These are phyloP conservation scores for Tillandsia fasciculata DNA, from an alignment of 176 grass and related monocot genomes.

Conservation along the genomic window DNA sequence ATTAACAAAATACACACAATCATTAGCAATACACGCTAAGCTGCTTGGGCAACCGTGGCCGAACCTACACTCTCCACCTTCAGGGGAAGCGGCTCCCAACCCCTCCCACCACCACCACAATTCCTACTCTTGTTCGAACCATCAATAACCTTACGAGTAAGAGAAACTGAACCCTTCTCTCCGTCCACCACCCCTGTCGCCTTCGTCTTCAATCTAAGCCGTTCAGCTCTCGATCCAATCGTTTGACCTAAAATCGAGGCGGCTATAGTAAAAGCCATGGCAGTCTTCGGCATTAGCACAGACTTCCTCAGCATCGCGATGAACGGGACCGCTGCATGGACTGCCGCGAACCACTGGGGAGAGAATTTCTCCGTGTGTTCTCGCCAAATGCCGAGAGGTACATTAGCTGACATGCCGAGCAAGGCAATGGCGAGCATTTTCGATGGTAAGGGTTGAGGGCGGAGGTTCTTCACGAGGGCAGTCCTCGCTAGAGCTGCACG, in stretches of 20 bases:
- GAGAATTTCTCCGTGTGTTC: conserved; percentile 80
- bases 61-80: conserved; percentile 6
- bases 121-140: conserved; percentile 33
- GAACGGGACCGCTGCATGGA: conserved; percentile 74
- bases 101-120: conserved; percentile 8
- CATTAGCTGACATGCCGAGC: conserved; percentile 66
- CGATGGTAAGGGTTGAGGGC: conserved; percentile 50
- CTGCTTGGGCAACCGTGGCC: background rate
- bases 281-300: conserved; percentile 70
- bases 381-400: conserved; percentile 80
- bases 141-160: conserved; percentile 1
- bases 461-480: conserved; percentile 54
- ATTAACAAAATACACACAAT: background rate
- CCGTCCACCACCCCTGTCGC: conserved; percentile 16
- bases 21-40: conserved; percentile 14
- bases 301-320: conserved; percentile 85
- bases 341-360: conserved; percentile 49
- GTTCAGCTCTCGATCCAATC: conserved; percentile 80
- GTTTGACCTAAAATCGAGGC: conserved; percentile 71
- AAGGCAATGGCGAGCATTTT: conserved; percentile 71
- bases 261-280: conserved; percentile 72
- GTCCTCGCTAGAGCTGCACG: conserved; percentile 54
- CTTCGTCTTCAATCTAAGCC: conserved; percentile 49
- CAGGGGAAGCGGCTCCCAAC: conserved; percentile 47
- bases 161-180: background rate